phyloP scores from a whole-genome alignment of 345 rosid species.

The Euphorbia peplus region DNA sequence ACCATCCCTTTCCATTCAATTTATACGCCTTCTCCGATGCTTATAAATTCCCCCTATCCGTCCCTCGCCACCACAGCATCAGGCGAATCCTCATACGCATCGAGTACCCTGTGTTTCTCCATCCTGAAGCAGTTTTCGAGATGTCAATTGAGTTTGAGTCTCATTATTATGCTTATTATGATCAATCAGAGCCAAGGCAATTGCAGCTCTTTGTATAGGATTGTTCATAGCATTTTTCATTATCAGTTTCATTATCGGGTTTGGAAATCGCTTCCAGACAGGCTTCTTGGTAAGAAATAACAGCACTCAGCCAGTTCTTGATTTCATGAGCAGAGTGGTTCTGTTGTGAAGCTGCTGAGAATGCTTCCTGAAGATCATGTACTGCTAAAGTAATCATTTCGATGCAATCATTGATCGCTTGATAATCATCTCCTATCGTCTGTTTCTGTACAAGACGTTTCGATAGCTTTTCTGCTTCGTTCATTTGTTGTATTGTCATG shows the following conservation, averaged over 20 bases:
- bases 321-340: not conserved
- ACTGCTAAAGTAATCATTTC: not conserved
- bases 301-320: conserved; percentile 8
- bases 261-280: not conserved
- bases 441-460: not conserved
- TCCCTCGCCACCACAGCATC: conserved; percentile 1
- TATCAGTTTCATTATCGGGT: no score
- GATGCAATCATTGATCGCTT: conserved; percentile 1
- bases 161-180: not conserved
- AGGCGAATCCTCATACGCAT: not conserved
- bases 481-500: not conserved
- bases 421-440: not conserved
- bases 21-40: not conserved
- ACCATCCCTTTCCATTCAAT: not conserved
- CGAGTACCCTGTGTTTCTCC: not conserved
- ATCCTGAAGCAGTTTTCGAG: not conserved
- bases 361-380: not conserved
- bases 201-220: not conserved
- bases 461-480: not conserved
- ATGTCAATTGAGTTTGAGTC: not conserved
- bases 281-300: conserved; percentile 4
- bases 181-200: conserved; percentile 1
- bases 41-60: conserved; percentile 4
- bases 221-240: not conserved
- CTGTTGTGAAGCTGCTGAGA: not conserved